phyloP scores from a whole-genome alignment of 202 grass and related monocot genomes.

The Setaria italica region DNA sequence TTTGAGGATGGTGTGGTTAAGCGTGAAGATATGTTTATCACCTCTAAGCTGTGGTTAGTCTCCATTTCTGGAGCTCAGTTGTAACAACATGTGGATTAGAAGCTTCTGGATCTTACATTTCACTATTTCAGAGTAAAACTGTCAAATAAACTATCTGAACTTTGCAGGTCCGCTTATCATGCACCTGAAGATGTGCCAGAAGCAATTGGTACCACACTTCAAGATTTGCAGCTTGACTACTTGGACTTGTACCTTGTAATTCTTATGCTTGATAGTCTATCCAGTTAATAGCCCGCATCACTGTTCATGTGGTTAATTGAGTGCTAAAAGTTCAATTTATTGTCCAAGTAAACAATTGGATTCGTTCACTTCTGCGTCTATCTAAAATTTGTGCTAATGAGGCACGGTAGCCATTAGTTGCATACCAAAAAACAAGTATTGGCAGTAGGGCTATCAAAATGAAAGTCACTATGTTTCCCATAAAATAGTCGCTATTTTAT shows the following conservation, averaged over 20 bases:
- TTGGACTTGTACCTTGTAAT: constrained; percentile 84
- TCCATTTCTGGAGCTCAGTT: constrained; percentile 13
- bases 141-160: not conserved
- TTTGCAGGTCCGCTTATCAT: constrained; percentile 63
- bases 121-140: not conserved
- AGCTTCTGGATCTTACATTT: not conserved
- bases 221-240: constrained; percentile 71
- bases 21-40: constrained; percentile 74
- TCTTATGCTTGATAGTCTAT: not conserved
- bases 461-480: not conserved
- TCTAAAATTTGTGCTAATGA: constrained; percentile 10
- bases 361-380: not conserved
- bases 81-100: not conserved
- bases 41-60: constrained; percentile 79
- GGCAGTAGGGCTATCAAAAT: not conserved
- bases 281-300: not conserved
- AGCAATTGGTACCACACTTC: constrained; percentile 60
- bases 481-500: not conserved
- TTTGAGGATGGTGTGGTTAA: constrained; percentile 63
- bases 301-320: not conserved
- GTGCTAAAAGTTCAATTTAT: constrained; percentile 8
- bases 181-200: constrained; percentile 66
- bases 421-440: not conserved
- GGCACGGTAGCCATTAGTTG: not conserved
- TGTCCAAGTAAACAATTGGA: not conserved